Evolutionary conservation across 768 basidiomycete species (phyloP).

Genomic region (Hysterangium stoloniferum): DNA sequence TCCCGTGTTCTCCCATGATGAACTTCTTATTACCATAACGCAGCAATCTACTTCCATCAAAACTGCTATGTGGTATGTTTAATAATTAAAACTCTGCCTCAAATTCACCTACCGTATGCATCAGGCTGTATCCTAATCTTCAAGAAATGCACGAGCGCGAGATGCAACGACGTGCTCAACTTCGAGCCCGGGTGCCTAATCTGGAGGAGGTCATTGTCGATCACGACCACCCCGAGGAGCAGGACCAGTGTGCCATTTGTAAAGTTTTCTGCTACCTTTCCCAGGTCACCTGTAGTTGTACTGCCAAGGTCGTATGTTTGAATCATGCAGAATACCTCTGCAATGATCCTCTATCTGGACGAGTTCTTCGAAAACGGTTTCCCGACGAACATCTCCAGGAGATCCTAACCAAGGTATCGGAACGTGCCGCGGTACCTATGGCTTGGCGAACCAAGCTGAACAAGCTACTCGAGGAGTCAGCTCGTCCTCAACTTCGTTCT

Average conservation of each 20-base stretch:
- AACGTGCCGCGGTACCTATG: constrained; percentile 65
- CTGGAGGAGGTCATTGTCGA: constrained; percentile 65
- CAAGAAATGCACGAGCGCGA: constrained; percentile 88
- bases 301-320: constrained; percentile 71
- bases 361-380: constrained; percentile 70
- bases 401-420: constrained; percentile 53
- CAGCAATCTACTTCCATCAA: constrained; percentile 88
- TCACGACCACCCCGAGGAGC: constrained; percentile 82
- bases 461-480: constrained; percentile 57
- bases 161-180: constrained; percentile 52
- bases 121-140: constrained; percentile 77
- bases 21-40: constrained; percentile 95
- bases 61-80: constrained; percentile 80
- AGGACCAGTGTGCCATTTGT: constrained; percentile 92
- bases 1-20: constrained; percentile 98
- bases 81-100: neutral
- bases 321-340: constrained; percentile 80
- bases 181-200: constrained; percentile 43
- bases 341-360: constrained; percentile 46
- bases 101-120: neutral
- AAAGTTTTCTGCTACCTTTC: constrained; percentile 94
- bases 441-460: constrained; percentile 70
- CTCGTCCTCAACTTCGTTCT: constrained; percentile 65
- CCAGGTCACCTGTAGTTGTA: constrained; percentile 79
- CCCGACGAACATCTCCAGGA: constrained; percentile 71